Base-by-base conservation (phyloP, 257 asterid genomes). In the Primulina eburnea region DNA sequence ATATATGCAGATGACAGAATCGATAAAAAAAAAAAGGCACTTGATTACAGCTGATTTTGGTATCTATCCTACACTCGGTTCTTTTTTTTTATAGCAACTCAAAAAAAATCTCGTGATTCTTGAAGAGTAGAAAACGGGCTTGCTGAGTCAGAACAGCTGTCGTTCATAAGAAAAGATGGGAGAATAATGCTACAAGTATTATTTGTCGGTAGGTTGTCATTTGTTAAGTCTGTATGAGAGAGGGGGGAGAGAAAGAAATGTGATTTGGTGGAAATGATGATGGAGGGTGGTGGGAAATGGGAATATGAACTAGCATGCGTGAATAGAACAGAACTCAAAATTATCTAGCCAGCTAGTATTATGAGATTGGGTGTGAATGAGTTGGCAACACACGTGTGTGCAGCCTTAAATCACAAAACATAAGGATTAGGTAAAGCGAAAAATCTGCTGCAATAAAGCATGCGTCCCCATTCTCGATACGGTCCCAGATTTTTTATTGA, bases 341-440 rank as follows among this genome's bases (percentile, higher is more conserved):
- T 50, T 50, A 17, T 17, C 57, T 50, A 50, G 57, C 8, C 58
- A 43, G 40, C 60, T 58, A 67, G 30, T 26, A 50, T 62, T 5
- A 71, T 34, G 67, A 60, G 21, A 50, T 50, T 50, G 21, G 57
- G 57, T 68, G 14, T 65, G 77, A 59, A 75, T 82, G 82, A 79
- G 90, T 83, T 89, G 94, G 87, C 87, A 85, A 72, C 76, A 79
- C 88, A 85, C 87, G 88, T 89, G 96, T 70, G 55, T 28, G n/a
- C 67, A 63, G 43, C 35, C 34, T 59, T 57, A 55, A 64, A 30
- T 38, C 21, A 53, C n/a, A 24, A 7, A 43, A 6, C 62, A 40
- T 29, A 34, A 33, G 62, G 30, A 50, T 5, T 32, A 4, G 57
- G 20, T 12, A 50, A 50, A 50, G 57, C 20, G 57, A 50, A 16